These are phyloP conservation scores for Tephrocybe sp. DNA, from an alignment of 768 basidiomycete genomes.

Conservation along the genomic window DNA sequence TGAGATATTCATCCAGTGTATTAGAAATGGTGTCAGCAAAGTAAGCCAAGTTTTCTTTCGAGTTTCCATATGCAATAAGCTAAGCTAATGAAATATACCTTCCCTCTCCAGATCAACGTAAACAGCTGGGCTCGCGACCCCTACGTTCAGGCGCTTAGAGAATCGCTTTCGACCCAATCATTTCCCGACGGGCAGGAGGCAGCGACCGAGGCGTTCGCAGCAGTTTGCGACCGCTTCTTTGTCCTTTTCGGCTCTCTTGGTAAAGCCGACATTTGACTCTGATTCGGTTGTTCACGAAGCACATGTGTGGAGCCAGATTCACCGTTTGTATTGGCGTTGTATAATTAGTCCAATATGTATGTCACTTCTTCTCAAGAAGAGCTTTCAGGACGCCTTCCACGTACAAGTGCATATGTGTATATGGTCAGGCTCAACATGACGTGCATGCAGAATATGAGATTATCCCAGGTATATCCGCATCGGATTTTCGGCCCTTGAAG, in stretches of 20 bases:
- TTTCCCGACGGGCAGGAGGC: conserved; percentile 45
- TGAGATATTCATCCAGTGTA: conserved; percentile 41
- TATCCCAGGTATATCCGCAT: neutral
- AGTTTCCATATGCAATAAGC: neutral
- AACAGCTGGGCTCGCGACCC: conserved; percentile 46
- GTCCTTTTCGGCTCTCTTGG: conserved; percentile 38
- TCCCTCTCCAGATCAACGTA: conserved; percentile 35
- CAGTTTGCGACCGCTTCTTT: conserved; percentile 39
- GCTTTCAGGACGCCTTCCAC: too few species aligned
- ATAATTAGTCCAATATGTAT: too few species aligned
- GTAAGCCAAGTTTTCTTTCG: conserved; percentile 10
- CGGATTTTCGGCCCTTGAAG: neutral
- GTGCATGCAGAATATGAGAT: neutral
- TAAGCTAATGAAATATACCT: too few species aligned
- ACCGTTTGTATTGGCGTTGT: too few species aligned
- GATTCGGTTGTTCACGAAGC: too few species aligned
- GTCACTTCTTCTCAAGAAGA: too few species aligned
- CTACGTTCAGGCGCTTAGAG: conserved; percentile 33
- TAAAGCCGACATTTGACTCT: conserved; percentile 25
- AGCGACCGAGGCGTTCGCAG: conserved; percentile 39
- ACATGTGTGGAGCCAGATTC: too few species aligned
- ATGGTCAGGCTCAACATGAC: neutral
- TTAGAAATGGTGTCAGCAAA: conserved; percentile 44
- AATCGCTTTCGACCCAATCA: conserved; percentile 29
- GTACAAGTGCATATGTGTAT: neutral